Evolutionary conservation across 2,329 filamentous ascomycete species (phyloP).

Genomic region (Talaromyces piceae): DNA sequence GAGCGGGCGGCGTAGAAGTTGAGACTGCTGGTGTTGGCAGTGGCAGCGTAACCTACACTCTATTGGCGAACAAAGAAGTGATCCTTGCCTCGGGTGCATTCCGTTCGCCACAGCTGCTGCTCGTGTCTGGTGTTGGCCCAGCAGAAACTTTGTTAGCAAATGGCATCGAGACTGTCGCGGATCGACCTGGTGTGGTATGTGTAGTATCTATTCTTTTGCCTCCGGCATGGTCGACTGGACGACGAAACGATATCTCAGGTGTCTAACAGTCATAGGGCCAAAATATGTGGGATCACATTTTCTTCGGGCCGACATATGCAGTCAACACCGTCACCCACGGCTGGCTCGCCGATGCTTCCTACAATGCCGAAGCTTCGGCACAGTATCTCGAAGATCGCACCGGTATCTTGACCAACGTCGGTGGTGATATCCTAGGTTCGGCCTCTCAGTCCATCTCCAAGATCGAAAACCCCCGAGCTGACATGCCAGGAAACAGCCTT

Average conservation of each 20-base stretch:
- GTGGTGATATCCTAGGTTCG: not conserved
- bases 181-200: constrained; percentile 15
- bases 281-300: constrained; percentile 40
- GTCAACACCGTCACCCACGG: constrained; percentile 27
- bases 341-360: constrained; percentile 16
- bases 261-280: constrained; percentile 8
- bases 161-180: constrained; percentile 16
- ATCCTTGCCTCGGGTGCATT: constrained; percentile 39
- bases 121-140: constrained; percentile 25
- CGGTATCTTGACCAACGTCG: not conserved
- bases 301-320: constrained; percentile 26
- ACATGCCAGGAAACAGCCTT: too few relatives aligned
- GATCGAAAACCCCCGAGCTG: too few relatives aligned
- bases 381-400: not conserved
- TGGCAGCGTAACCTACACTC: constrained; percentile 13
- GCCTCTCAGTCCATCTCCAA: too few relatives aligned
- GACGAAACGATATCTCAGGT: too few relatives aligned
- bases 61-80: constrained; percentile 33
- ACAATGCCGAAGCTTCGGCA: constrained; percentile 10
- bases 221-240: too few relatives aligned
- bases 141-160: constrained; percentile 20
- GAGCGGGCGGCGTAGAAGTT: constrained; percentile 19
- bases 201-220: too few relatives aligned
- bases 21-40: constrained; percentile 15
- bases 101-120: constrained; percentile 33